Conservation (phyloP, 2,329 filamentous ascomycete species). For the Microcyclosporella mali region DNA sequence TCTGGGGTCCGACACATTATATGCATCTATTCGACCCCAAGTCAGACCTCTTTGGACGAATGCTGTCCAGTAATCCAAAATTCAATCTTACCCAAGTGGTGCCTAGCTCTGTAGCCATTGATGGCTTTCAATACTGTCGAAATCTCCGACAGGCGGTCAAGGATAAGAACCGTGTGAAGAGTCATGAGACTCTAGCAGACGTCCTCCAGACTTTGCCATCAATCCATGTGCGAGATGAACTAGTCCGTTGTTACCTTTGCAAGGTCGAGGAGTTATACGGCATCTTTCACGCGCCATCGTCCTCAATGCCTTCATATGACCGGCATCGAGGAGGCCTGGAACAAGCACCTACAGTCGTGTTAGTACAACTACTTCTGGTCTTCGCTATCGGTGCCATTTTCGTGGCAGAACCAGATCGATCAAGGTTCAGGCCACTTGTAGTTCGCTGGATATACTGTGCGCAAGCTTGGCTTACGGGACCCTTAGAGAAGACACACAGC, state of each 20-base stretch:
- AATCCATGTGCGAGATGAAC: not conserved
- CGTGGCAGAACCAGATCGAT: not conserved
- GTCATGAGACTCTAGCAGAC: not conserved
- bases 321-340: not conserved
- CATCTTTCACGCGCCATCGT: not conserved
- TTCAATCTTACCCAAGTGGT: not conserved
- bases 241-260: not conserved
- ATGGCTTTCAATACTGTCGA: not conserved
- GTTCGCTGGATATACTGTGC: not conserved
- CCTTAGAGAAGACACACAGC: not conserved
- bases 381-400: not conserved
- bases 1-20: slow-evolving; percentile 1
- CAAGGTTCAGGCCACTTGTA: not conserved
- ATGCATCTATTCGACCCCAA: not conserved
- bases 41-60: not conserved
- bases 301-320: not conserved
- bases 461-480: not conserved
- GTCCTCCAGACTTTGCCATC: too few relatives aligned
- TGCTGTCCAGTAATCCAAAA: not conserved
- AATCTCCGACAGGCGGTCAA: not conserved
- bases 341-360: not conserved
- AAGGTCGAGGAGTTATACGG: not conserved
- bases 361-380: not conserved
- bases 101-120: not conserved
- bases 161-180: not conserved